Base-by-base conservation (phyloP, 169 alveolate species). In the Cryptosporidium sp. region DNA sequence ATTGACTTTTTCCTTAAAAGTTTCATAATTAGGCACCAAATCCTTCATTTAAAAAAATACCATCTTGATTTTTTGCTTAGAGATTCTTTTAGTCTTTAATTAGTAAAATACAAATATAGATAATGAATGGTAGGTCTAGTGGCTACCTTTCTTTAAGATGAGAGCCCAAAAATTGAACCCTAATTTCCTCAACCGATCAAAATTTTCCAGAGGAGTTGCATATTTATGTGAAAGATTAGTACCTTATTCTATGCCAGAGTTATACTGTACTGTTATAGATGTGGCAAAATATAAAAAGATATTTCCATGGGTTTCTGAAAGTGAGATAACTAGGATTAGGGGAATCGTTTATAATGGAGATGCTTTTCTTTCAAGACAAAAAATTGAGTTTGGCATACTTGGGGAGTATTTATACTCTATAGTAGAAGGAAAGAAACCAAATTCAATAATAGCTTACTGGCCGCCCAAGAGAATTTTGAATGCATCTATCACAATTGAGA, bases 391-490 rank as follows among this genome's bases (percentile, higher is more conserved):
- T 29, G 74, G 26, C 6, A 10, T 41, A 9, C 7, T 16, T 29
- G 29, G 3, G 12, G 58, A 7, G 4, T 21, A 23, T 37, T 37
- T 16, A 23, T 68, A 37, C 74, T 68, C 21, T 14, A 18, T 21
- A 8, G 26, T 33, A 23, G 12, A 68, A 37, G 58, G 74, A 68
- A 41, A n/a, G 16, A 31, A 37, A 8, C 55, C 26, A 8, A 10
- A 68, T 35, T 18, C n/a, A 68, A 68, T 68, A 68, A 41, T 37
- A 23, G 74, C 74, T 35, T 37, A 23, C 12, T 33, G 52, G 74
- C 8, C 29, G 3, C 41, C 55, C 2, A 48, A 48, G 12, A 18
- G 21, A 2, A 21, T 48, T 48, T 48, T 48, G 23, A 48, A 48
- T 3, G 0, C 6, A 14, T 18, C 55, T 48, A 48, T 48, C 14